Base-by-base conservation (phyloP, 2,329 filamentous ascomycete species). In the Phaeophleospora eucalypticola region DNA sequence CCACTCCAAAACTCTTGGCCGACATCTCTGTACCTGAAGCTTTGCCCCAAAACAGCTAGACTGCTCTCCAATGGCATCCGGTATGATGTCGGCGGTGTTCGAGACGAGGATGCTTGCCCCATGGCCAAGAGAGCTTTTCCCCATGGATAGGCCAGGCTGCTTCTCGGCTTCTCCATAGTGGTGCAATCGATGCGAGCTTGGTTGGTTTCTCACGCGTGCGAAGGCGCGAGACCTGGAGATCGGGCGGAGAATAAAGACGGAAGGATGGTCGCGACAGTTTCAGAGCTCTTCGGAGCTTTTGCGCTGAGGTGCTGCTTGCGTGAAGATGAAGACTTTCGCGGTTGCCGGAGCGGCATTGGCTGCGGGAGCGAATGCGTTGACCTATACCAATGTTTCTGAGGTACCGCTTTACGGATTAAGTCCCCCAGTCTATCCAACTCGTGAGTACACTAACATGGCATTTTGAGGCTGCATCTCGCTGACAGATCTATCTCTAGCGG, bases 351-450 rank as follows among this genome's bases (percentile, higher is more conserved):
- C 55, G 39, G 50, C 48, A 10, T 15, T 46, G 16, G 46, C 42
- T 24, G 36, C 41, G 4, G 36, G 35, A n/a, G 45, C 43, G 20
- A 43, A 45, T 9, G 49, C 48, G 14, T 36, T 49, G 24, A 36
- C 19, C 34, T 53, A 53, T 37, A 53, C 53, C 2, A 51, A 58
- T 46, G 53, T 46, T 6, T 56, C 52, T 6, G 52, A 56, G 16
- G 47, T 49, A 8, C 48, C 49, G 6, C 36, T 52, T 2, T 58
- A 54, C 36, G 55, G 52, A 16, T 45, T 46, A 32, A 52, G 49
- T 38, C 60, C 61, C 37, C 58, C 59, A 8, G 55, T 62, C 15
- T 64, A 62, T 36, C 60, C 61, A 17, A 54, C 57, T 14, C 61
- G 60, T 62, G 44, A 54, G 61, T 49, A 21, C 3, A 20, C 21